phyloP scores from a whole-genome alignment of 768 basidiomycete genomes.

The Lentinula lateritia region DNA sequence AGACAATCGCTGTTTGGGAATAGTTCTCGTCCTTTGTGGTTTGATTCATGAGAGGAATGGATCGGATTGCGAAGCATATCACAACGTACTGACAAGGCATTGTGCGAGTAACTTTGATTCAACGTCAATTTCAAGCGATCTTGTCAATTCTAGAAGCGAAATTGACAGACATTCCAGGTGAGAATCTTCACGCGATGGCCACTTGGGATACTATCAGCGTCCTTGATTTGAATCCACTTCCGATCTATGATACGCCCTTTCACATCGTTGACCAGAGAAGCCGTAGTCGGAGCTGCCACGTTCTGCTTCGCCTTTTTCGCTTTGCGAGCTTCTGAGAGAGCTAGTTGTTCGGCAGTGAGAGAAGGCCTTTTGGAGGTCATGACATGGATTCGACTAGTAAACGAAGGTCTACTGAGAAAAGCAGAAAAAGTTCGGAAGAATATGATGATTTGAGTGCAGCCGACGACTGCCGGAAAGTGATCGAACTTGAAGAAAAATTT shows the following conservation, averaged over 20 bases:
- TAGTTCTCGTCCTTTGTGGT: slow-evolving; percentile 58
- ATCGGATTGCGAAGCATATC: neutral
- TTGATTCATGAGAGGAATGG: neutral
- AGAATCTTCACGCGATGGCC: slow-evolving; percentile 47
- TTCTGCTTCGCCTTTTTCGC: slow-evolving; percentile 32
- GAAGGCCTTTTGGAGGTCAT: slow-evolving; percentile 17
- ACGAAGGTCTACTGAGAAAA: neutral
- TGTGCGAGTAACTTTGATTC: slow-evolving; percentile 64
- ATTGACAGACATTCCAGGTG: slow-evolving; percentile 79
- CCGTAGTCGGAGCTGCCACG: slow-evolving; percentile 1
- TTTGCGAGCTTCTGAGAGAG: slow-evolving; percentile 47
- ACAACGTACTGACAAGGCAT: slow-evolving; percentile 66
- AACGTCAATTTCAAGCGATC: slow-evolving; percentile 9
- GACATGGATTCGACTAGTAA: neutral
- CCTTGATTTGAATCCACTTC: slow-evolving; percentile 32
- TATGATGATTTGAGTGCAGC: neutral
- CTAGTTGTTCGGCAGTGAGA: slow-evolving; percentile 52
- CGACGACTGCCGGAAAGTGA: neutral
- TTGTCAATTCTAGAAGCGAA: slow-evolving; percentile 4
- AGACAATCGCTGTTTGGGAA: slow-evolving; percentile 86
- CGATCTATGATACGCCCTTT: slow-evolving; percentile 26
- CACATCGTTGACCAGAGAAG: slow-evolving; percentile 7
- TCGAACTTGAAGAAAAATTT: neutral
- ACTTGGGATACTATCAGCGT: slow-evolving; percentile 15
- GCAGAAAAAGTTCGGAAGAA: neutral